phyloP scores from a whole-genome alignment of 768 basidiomycete species.

The Amyloporia xantha region DNA sequence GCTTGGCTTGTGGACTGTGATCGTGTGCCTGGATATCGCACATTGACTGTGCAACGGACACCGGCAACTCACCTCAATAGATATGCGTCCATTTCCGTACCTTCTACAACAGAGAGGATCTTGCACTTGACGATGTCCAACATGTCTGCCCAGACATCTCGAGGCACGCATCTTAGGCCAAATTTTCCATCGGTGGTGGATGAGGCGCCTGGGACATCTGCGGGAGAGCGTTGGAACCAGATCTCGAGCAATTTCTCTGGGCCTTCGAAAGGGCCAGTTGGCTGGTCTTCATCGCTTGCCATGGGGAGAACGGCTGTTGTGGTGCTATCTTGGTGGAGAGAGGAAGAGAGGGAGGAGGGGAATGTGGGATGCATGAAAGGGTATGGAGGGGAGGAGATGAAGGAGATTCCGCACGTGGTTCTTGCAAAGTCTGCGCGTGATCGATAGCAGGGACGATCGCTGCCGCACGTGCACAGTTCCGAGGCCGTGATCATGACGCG shows the following conservation, averaged over 20 bases:
- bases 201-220: constrained; percentile 44
- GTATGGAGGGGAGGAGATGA: constrained; percentile 3
- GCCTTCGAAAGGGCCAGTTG: constrained; percentile 60
- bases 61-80: constrained; percentile 68
- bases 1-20: too few species aligned
- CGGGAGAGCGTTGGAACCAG: constrained; percentile 86
- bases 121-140: constrained; percentile 95
- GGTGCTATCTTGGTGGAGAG: constrained; percentile 22
- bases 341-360: constrained; percentile 12
- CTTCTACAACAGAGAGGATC: constrained; percentile 84
- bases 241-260: constrained; percentile 95
- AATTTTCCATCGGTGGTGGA: constrained; percentile 23
- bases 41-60: too few species aligned
- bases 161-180: constrained; percentile 70
- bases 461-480: too few species aligned
- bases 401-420: constrained; percentile 1
- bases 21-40: too few species aligned
- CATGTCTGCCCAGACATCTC: constrained; percentile 92
- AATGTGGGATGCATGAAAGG: constrained; percentile 22
- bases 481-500: constrained; percentile 3
- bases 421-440: constrained; percentile 12
- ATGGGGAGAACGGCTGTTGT: constrained; percentile 3
- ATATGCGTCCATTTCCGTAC: constrained; percentile 91
- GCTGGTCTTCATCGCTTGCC: constrained; percentile 4
- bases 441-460: constrained; percentile 9